Conservation (phyloP, 257 asterid species). For the Osmanthus fragrans region DNA sequence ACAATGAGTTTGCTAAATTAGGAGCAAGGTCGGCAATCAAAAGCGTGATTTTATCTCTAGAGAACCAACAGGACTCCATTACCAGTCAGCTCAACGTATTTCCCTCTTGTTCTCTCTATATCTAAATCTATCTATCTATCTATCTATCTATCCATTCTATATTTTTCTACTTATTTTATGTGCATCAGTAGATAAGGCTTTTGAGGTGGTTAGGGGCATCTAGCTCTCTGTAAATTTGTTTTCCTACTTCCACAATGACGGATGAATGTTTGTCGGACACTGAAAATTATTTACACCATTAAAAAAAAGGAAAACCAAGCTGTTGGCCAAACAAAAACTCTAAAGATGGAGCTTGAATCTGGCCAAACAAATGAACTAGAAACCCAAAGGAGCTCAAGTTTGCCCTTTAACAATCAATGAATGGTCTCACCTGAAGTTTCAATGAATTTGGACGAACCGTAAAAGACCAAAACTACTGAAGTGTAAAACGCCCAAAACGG, state of each 20-base stretch:
- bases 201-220: slow-evolving; percentile 32
- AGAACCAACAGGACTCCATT: slow-evolving; percentile 88
- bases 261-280: slow-evolving; percentile 33
- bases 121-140: not conserved
- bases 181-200: not conserved
- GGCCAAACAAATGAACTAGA: too few relatives aligned
- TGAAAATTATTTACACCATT: slow-evolving; percentile 17
- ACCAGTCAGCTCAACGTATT: slow-evolving; percentile 76
- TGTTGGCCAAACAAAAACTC: too few relatives aligned
- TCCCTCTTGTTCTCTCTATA: not conserved
- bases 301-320: too few relatives aligned
- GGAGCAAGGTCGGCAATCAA: slow-evolving; percentile 75
- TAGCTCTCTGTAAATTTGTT: slow-evolving; percentile 24
- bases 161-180: not conserved
- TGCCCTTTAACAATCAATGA: too few relatives aligned
- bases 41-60: slow-evolving; percentile 56
- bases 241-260: slow-evolving; percentile 21
- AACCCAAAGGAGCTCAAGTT: too few relatives aligned
- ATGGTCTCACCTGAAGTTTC: too few relatives aligned
- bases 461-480: too few relatives aligned
- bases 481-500: too few relatives aligned
- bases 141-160: not conserved
- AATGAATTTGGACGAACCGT: too few relatives aligned
- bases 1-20: slow-evolving; percentile 73
- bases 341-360: too few relatives aligned